Conservation (phyloP, 2,329 filamentous ascomycete genomes). For the Tolypocladium amazonense region DNA sequence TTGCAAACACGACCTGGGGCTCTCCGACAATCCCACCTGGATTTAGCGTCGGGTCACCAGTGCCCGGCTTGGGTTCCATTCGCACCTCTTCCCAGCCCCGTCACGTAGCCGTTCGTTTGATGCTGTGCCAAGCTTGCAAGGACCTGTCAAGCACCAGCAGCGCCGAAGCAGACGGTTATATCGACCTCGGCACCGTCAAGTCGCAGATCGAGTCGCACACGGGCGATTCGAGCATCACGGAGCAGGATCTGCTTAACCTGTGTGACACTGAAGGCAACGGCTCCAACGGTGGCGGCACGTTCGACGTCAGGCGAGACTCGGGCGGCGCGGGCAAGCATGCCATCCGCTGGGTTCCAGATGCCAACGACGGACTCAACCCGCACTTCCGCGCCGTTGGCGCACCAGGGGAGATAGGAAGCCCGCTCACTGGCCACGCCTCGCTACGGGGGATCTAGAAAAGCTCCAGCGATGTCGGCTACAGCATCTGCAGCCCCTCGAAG, state of each 20-base stretch:
- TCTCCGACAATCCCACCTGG: slow-evolving; percentile 20
- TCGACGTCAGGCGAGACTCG: slow-evolving; percentile 53
- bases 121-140: slow-evolving; percentile 72
- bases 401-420: slow-evolving; percentile 62
- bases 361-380: slow-evolving; percentile 27
- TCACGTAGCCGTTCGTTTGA: slow-evolving; percentile 57
- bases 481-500: slow-evolving; percentile 5
- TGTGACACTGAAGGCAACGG: slow-evolving; percentile 84
- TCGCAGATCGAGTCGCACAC: slow-evolving; percentile 50
- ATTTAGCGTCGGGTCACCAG: slow-evolving; percentile 22
- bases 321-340: slow-evolving; percentile 22
- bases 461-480: slow-evolving; percentile 5
- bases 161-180: slow-evolving; percentile 50
- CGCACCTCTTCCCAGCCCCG: slow-evolving; percentile 42
- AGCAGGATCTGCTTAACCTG: slow-evolving; percentile 67
- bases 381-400: slow-evolving; percentile 38
- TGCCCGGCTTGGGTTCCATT: slow-evolving; percentile 15
- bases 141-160: slow-evolving; percentile 30
- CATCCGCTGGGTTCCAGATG: slow-evolving; percentile 48
- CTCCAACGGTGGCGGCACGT: slow-evolving; percentile 83
- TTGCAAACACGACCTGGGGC: slow-evolving; percentile 30
- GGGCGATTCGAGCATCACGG: slow-evolving; percentile 23
- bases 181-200: slow-evolving; percentile 58
- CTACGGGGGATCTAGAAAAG: slow-evolving; percentile 23
- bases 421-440: slow-evolving; percentile 35